phyloP scores from a whole-genome alignment of 805 yeast genomes.

The Ogataea populi-albae region DNA sequence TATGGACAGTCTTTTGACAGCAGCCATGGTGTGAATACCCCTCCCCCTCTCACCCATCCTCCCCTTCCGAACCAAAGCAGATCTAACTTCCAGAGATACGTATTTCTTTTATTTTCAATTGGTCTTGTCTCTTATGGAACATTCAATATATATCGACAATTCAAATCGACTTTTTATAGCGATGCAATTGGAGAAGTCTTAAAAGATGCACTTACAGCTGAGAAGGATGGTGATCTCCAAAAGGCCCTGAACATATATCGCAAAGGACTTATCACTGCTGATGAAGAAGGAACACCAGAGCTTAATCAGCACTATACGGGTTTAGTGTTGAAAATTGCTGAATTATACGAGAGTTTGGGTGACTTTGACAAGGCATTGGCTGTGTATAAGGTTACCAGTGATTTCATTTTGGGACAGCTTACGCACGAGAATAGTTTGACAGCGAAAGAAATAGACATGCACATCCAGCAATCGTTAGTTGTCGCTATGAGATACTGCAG shows the following conservation, averaged over 20 bases:
- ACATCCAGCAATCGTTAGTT: conserved; percentile 22
- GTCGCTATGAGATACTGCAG: conserved; percentile 24
- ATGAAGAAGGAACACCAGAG: conserved; percentile 48
- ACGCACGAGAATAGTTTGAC: conserved; percentile 7
- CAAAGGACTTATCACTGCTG: conserved; percentile 65
- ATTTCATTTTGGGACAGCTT: conserved; percentile 8
- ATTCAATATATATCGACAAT: conserved; percentile 3
- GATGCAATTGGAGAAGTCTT: conserved; percentile 8
- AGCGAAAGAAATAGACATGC: conserved; percentile 10
- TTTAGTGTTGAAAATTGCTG: conserved; percentile 74
- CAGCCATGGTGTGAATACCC: not conserved
- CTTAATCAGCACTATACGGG: conserved; percentile 82
- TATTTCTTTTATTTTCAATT: not conserved
- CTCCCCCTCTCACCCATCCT: conserved; percentile 1
- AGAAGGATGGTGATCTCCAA: conserved; percentile 45
- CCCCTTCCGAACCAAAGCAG: not conserved
- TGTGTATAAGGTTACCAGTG: conserved; percentile 23
- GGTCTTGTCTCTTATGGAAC: not conserved
- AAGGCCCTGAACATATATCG: conserved; percentile 67
- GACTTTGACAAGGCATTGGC: conserved; percentile 26
- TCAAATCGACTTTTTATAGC: conserved; percentile 12
- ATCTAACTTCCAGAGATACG: conserved; percentile 1
- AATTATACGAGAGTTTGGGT: conserved; percentile 59
- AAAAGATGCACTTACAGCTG: conserved; percentile 17
- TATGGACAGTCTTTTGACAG: not conserved